These are phyloP conservation scores for Exophiala xenobiotica DNA, from an alignment of 2,329 filamentous ascomycete species.

Conservation along the genomic window DNA sequence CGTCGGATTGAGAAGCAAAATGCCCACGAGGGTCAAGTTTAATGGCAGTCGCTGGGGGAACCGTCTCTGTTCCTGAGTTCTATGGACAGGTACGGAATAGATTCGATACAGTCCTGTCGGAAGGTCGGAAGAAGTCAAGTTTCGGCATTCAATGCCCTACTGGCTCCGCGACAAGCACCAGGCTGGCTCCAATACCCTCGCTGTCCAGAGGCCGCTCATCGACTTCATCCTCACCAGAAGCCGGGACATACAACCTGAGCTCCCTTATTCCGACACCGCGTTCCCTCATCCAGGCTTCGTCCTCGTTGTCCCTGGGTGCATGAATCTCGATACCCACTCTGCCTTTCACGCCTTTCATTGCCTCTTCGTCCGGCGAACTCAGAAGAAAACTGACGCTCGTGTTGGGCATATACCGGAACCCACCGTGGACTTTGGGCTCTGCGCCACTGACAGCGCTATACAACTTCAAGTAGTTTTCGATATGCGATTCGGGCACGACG, in stretches of 20 bases:
- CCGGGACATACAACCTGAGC: slow-evolving; percentile 18
- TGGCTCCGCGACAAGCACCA: slow-evolving; percentile 16
- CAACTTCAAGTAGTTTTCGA: slow-evolving; percentile 20
- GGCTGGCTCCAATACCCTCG: slow-evolving; percentile 24
- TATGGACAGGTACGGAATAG: background rate
- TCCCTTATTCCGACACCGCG: slow-evolving; percentile 25
- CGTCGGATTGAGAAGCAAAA: no score
- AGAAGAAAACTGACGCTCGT: slow-evolving; percentile 19
- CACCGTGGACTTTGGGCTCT: slow-evolving; percentile 9
- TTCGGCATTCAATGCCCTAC: background rate
- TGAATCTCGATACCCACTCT: slow-evolving; percentile 21
- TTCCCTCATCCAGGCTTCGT: slow-evolving; percentile 23
- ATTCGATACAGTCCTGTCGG: no score
- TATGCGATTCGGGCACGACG: slow-evolving; percentile 19
- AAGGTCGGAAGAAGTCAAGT: background rate
- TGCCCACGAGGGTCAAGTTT: no score
- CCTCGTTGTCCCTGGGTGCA: slow-evolving; percentile 15
- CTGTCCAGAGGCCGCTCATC: slow-evolving; percentile 19
- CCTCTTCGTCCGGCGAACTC: slow-evolving; percentile 13
- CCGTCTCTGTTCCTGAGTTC: no score
- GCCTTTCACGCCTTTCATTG: slow-evolving; percentile 11
- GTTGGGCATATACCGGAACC: slow-evolving; percentile 10
- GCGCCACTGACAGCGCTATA: slow-evolving; percentile 21
- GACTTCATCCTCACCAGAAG: slow-evolving; percentile 10
- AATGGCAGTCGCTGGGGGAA: no score